These are phyloP conservation scores for Verticillium tricorpus DNA, from an alignment of 2,329 filamentous ascomycete genomes.

Conservation along the genomic window DNA sequence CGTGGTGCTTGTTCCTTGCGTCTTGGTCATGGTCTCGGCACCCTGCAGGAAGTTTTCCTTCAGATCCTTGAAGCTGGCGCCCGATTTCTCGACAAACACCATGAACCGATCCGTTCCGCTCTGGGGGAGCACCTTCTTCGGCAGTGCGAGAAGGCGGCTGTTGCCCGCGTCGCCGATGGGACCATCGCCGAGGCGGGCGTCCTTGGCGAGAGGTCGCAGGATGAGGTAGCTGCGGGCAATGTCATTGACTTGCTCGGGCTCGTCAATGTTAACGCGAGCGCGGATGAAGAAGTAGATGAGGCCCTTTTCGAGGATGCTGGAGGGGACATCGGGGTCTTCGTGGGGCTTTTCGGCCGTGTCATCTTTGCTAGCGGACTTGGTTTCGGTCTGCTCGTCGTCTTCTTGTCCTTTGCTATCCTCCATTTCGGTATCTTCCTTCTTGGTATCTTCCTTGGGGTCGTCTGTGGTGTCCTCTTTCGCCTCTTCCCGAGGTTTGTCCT, in stretches of 20 bases:
- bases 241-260: constrained; percentile 65
- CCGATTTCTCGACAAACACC: constrained; percentile 76
- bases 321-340: constrained; percentile 9
- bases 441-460: neutral
- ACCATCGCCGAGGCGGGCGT: constrained; percentile 59
- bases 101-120: constrained; percentile 68
- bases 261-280: constrained; percentile 67
- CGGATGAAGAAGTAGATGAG: constrained; percentile 90
- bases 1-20: constrained; percentile 61
- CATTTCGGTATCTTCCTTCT: neutral
- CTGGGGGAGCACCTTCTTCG: constrained; percentile 77
- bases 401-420: neutral
- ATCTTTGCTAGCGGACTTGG: neutral
- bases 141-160: constrained; percentile 70
- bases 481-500: neutral
- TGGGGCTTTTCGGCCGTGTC: constrained; percentile 9
- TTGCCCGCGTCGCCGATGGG: constrained; percentile 48
- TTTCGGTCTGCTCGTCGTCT: neutral
- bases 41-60: constrained; percentile 66
- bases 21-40: constrained; percentile 71
- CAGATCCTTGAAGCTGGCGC: constrained; percentile 61
- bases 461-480: neutral
- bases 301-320: constrained; percentile 74
- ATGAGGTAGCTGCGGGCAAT: constrained; percentile 77
- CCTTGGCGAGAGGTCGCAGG: constrained; percentile 65